Evolutionary conservation across 768 basidiomycete species (phyloP), one percentile per base, ranked within the genome.

Genomic region (Naganishia vishniacii): DNA sequence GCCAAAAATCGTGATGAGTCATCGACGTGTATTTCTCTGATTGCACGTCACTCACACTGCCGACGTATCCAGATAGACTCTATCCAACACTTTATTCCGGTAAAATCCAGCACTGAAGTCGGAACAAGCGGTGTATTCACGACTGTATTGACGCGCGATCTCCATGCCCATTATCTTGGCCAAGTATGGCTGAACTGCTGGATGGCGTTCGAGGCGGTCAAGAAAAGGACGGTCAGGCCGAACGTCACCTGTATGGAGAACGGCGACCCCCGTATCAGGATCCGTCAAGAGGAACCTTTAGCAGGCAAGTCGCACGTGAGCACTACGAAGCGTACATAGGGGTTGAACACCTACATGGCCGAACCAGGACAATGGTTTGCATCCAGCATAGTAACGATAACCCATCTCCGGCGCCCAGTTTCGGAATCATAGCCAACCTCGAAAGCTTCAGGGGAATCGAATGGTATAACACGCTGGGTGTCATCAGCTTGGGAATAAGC

Each of bases 281-380:
- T 80, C 62, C 18, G 88, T 86, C 46, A 94, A 83, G 18, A 92
- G 81, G 71, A 88, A 94, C 88, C 91, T 94, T 66, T 67, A 58
- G n/a, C n/a, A n/a, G n/a, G 3, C 13, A 42, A 11, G 31, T 44
- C 25, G 61, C 15, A n/a, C 32, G 15, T 28, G 25, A 3, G 41
- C 56, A 63, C 32, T 67, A 25, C 56, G 26, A 34, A 44, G 45
- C 59, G 7, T 23, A 44, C 16, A 59, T 45, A 26, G 29, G n/a
- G 16, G 26, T 28, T 37, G 8, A 31, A 20, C 44, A 78, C 85
- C 28, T 71, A 91, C 92, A 97, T 94, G 44, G 91, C 86, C 0
- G 91, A 87, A 0, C 93, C 93, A 12, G 91, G 93, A 73, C 92
- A 95, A 74, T 97, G 93, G 71, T 95, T 95, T 0, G 93, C 93